Percentiles rank a stretch among this genome's conserved stretches.
Conservation (phyloP, 2,329 filamentous ascomycete genomes). For the Plenodomus tracheiphilus region DNA sequence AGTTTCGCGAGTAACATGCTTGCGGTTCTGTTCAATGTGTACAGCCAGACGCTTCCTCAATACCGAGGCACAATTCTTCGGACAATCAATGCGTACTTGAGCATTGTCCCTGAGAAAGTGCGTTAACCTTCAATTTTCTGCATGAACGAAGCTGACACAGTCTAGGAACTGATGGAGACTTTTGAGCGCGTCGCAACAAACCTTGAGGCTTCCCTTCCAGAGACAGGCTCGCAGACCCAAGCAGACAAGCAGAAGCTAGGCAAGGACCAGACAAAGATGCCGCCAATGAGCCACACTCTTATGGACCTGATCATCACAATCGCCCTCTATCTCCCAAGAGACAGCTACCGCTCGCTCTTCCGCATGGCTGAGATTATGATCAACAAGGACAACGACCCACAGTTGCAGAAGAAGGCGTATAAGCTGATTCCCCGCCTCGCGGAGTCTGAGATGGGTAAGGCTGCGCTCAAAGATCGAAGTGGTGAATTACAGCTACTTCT, state of each 20-base stretch:
- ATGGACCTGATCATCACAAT: slow-evolving; percentile 98
- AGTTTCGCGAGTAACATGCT: slow-evolving; percentile 84
- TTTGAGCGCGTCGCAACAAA: slow-evolving; percentile 19
- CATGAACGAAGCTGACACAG: background rate
- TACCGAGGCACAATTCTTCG: slow-evolving; percentile 88
- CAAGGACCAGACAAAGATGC: slow-evolving; percentile 71
- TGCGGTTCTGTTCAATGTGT: slow-evolving; percentile 98
- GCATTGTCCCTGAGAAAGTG: slow-evolving; percentile 70
- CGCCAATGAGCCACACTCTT: slow-evolving; percentile 88
- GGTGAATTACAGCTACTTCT: slow-evolving; percentile 81
- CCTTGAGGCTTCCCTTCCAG: slow-evolving; percentile 12
- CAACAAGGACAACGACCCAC: slow-evolving; percentile 78
- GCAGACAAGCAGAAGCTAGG: slow-evolving; percentile 64
- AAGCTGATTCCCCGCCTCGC: slow-evolving; percentile 92
- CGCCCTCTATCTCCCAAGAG: slow-evolving; percentile 85
- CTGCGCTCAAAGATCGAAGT: slow-evolving; percentile 76
- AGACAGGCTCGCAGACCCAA: slow-evolving; percentile 63
- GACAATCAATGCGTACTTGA: slow-evolving; percentile 92
- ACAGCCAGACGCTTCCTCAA: slow-evolving; percentile 92
- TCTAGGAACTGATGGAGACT: slow-evolving; percentile 9
- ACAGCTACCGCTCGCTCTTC: slow-evolving; percentile 84
- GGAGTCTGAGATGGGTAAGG: slow-evolving; percentile 74
- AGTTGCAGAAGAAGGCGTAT: slow-evolving; percentile 98
- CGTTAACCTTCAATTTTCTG: background rate
- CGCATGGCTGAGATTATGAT: slow-evolving; percentile 83